Percentiles rank a stretch among this genome's conserved stretches.
phyloP scores from a whole-genome alignment of 257 asterid species.

The Solanum arcanum region DNA sequence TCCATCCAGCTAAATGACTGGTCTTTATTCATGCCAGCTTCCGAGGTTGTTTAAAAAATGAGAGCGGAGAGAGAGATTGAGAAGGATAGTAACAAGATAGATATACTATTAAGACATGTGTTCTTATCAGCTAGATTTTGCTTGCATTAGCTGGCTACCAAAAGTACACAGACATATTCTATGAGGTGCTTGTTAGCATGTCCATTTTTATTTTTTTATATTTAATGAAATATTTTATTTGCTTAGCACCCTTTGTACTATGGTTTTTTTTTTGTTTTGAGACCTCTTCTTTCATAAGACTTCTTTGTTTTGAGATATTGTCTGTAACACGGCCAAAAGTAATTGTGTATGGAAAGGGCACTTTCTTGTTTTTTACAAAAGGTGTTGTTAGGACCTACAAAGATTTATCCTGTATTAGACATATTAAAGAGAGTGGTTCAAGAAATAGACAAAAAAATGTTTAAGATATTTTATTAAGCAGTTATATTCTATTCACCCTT shows the following conservation, averaged over 20 bases:
- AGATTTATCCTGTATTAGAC: not conserved
- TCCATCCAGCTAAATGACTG: not conserved
- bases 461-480: not conserved
- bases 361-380: not conserved
- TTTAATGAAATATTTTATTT: not conserved
- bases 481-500: not conserved
- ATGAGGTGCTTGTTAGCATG: not conserved
- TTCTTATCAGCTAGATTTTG: not conserved
- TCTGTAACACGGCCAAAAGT: not conserved
- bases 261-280: not conserved
- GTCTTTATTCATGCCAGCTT: not conserved
- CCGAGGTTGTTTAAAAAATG: not conserved
- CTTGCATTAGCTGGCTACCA: not conserved
- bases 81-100: not conserved
- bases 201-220: not conserved
- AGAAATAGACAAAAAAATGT: not conserved
- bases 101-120: not conserved
- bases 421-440: not conserved
- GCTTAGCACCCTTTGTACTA: not conserved
- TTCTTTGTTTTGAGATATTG: not conserved
- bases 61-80: not conserved
- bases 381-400: not conserved
- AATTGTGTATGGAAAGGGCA: not conserved
- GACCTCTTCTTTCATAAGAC: not conserved
- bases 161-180: not conserved